These are phyloP conservation scores for Rubia tinctorum DNA, from an alignment of 305 asterid genomes.

Conservation along the genomic window DNA sequence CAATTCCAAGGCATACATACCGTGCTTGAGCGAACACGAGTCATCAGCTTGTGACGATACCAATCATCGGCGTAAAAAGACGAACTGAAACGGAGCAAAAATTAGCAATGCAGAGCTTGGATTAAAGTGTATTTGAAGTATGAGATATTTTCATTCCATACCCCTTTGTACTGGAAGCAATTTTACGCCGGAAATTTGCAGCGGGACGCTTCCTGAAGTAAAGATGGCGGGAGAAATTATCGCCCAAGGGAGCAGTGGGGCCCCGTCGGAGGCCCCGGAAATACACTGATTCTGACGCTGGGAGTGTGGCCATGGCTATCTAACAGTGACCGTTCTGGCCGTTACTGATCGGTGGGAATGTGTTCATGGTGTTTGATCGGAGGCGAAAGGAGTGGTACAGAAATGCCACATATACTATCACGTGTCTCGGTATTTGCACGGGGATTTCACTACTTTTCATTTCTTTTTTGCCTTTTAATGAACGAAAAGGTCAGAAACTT, in stretches of 20 bases:
- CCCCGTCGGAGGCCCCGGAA: slow-evolving; percentile 16
- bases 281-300: slow-evolving; percentile 26
- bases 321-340: not conserved
- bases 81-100: slow-evolving; percentile 18
- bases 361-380: not conserved
- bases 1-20: slow-evolving; percentile 12
- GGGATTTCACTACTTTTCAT: slow-evolving; percentile 6
- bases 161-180: slow-evolving; percentile 24
- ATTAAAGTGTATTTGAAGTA: not conserved
- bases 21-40: slow-evolving; percentile 12
- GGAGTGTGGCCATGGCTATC: slow-evolving; percentile 21
- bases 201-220: slow-evolving; percentile 22
- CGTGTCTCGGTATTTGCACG: not conserved
- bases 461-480: not conserved
- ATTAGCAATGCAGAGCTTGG: slow-evolving; percentile 1
- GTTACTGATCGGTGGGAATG: not conserved
- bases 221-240: slow-evolving; percentile 10
- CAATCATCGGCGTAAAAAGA: slow-evolving; percentile 15
- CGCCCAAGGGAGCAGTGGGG: slow-evolving; percentile 11
- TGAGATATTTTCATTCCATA: not conserved
- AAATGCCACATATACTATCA: not conserved
- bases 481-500: not conserved
- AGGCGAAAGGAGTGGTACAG: not conserved
- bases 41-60: slow-evolving; percentile 11
- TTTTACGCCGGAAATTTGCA: slow-evolving; percentile 10